Conservation (phyloP, 202 grass and related monocot genomes). For the Cymbopogon flexuosus region DNA sequence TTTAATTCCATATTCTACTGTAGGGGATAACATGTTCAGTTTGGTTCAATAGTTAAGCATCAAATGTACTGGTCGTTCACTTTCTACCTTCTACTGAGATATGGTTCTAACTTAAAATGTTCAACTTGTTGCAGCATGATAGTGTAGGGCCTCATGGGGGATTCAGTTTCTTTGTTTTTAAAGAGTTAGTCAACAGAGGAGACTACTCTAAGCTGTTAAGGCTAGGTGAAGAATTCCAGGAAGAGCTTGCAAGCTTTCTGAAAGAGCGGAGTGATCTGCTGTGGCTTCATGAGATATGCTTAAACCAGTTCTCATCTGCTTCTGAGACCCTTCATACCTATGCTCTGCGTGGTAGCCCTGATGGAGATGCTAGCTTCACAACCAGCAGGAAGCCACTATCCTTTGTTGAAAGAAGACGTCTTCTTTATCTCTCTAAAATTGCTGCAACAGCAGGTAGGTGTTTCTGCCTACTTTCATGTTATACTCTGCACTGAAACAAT, state of each 20-base stretch:
- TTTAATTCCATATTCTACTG: slow-evolving; percentile 24
- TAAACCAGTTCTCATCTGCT: slow-evolving; percentile 76
- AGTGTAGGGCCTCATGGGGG: slow-evolving; percentile 79
- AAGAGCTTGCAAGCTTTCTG: slow-evolving; percentile 76
- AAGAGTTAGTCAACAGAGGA: slow-evolving; percentile 52
- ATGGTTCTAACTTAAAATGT: slow-evolving; percentile 40
- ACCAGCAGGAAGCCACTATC: slow-evolving; percentile 39
- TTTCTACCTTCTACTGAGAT: neutral
- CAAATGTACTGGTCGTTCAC: slow-evolving; percentile 4
- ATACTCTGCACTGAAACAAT: neutral
- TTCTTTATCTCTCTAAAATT: slow-evolving; percentile 97
- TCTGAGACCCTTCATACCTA: slow-evolving; percentile 70
- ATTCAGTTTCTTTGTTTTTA: slow-evolving; percentile 91
- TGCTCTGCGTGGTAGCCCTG: slow-evolving; percentile 41
- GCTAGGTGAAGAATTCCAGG: slow-evolving; percentile 95
- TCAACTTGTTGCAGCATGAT: slow-evolving; percentile 72
- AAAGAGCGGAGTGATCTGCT: slow-evolving; percentile 74
- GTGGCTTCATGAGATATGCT: slow-evolving; percentile 89
- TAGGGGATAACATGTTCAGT: slow-evolving; percentile 1
- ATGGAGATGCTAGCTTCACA: slow-evolving; percentile 43
- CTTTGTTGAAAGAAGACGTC: slow-evolving; percentile 66
- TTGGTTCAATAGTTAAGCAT: slow-evolving; percentile 13
- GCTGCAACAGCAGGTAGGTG: slow-evolving; percentile 77
- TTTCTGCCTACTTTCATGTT: slow-evolving; percentile 24
- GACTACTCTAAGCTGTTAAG: slow-evolving; percentile 75